Conservation (phyloP, 1,284 basidiomycete species). For the Heterobasidion parviporum region DNA sequence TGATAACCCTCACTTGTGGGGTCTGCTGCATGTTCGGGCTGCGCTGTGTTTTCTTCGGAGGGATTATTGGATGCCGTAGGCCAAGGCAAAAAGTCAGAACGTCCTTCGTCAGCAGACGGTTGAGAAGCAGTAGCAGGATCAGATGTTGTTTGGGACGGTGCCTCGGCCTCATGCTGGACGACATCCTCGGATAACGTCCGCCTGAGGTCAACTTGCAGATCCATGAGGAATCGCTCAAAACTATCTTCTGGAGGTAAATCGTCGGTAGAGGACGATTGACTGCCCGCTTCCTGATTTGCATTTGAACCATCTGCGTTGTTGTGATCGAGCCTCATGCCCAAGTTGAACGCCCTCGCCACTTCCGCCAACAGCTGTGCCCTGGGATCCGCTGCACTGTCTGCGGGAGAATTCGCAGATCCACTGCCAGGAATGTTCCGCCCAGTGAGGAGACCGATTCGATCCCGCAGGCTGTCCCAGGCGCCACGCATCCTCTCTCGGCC, state of each 20-base stretch:
- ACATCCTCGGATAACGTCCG: constrained; percentile 36
- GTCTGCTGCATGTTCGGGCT: neutral
- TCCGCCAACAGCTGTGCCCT: constrained; percentile 61
- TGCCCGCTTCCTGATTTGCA: neutral
- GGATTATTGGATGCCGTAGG: neutral
- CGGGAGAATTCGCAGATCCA: constrained; percentile 7
- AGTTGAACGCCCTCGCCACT: constrained; percentile 69
- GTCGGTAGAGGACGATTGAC: neutral
- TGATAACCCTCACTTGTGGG: no score
- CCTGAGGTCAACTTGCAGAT: constrained; percentile 63
- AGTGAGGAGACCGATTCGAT: constrained; percentile 38
- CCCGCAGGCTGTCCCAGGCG: constrained; percentile 58
- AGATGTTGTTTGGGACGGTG: neutral
- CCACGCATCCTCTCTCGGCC: constrained; percentile 38
- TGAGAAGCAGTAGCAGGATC: neutral
- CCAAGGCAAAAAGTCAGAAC: neutral
- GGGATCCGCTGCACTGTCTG: constrained; percentile 31
- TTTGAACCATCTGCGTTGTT: neutral
- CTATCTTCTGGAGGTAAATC: constrained; percentile 53
- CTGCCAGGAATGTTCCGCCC: neutral
- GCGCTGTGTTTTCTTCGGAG: neutral
- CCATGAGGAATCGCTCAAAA: constrained; percentile 69
- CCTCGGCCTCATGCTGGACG: neutral
- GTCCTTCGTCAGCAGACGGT: neutral
- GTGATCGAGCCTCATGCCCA: constrained; percentile 48